Evolutionary conservation across 495 filamentous ascomycete genomes (phyloP), one percentile per base, ranked within the genome.

Genomic region (Trichoderma orchidacearum): DNA sequence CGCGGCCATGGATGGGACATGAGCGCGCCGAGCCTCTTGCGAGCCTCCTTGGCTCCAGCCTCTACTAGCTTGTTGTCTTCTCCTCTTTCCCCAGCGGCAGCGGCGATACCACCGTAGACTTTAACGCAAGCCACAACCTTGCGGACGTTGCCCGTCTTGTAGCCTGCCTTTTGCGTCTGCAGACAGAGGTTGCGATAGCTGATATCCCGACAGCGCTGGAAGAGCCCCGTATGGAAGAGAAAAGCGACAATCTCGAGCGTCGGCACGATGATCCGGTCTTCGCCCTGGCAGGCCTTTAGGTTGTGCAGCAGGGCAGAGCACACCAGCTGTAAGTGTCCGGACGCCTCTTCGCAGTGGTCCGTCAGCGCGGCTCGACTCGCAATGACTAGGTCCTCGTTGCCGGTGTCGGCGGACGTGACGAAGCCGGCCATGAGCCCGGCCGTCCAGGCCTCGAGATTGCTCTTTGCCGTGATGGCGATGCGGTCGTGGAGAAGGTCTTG

Each of bases 351-450:
- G 57, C 73, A 73, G 51, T 76, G 71, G 7, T 76, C 65, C 28
- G 79, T 74, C 18, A 98, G 70, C 3, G 89, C 90, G 1, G 78
- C 75, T 28, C 92, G 79, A 9, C 85, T 83, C 7, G 82, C 80
- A 41, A 85, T 82, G 15, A 96, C 76, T 5, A 96, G 73, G 6
- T 86, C 82, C 62, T 96, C 89, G 23, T 90, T 84, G 13, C 89
- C 90, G 12, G 85, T 84, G 61, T 89, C 88, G 28, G 90, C 87
- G 18, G 90, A 92, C 1, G 83, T 90, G 5, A 90, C 80, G 48
- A 82, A 74, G n/a, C 92, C 93, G 54, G 86, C 79, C 13, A 94
- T 64, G 2, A 96, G 63, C 11, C 68, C 66, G 5, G 68, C 68
- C 59, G 69, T 69, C 68, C 71, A 75, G 3, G 23, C 23, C 28